Evolutionary conservation across 441 rosid species (phyloP).

Genomic region (Sinapis alba): DNA sequence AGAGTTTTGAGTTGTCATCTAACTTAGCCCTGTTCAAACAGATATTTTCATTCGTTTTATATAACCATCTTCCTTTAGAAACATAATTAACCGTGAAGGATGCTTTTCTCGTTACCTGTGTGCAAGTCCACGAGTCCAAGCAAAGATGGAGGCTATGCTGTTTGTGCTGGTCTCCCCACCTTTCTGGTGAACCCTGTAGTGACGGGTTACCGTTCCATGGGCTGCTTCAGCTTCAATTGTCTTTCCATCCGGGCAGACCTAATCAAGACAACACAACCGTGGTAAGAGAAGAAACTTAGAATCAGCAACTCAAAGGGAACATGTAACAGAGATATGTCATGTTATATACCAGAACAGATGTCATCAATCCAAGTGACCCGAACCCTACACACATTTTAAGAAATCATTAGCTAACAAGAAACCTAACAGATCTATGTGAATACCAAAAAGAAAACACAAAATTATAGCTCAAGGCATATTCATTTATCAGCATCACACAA

Average conservation of each 20-base stretch:
- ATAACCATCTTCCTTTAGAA: background rate
- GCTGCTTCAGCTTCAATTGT: slow-evolving; percentile 99
- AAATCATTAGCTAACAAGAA: slow-evolving; percentile 17
- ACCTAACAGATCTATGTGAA: background rate
- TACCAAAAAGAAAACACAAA: background rate
- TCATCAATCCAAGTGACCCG: slow-evolving; percentile 98
- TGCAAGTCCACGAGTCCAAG: slow-evolving; percentile 98
- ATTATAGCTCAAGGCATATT: background rate
- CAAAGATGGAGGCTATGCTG: slow-evolving; percentile 98
- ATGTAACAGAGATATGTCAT: background rate
- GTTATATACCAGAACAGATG: slow-evolving; percentile 79
- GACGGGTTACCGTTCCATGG: slow-evolving; percentile 96
- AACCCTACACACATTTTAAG: slow-evolving; percentile 56
- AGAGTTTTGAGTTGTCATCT: slow-evolving; percentile 71
- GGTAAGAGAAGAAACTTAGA: slow-evolving; percentile 13
- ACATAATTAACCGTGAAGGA: background rate
- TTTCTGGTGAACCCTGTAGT: slow-evolving; percentile 90
- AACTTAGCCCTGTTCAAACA: slow-evolving; percentile 69
- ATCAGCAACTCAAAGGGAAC: slow-evolving; percentile 9
- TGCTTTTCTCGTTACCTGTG: slow-evolving; percentile 59
- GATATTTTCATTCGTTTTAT: slow-evolving; percentile 2
- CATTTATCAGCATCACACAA: slow-evolving; percentile 24
- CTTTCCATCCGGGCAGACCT: slow-evolving; percentile 98
- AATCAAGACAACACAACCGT: slow-evolving; percentile 22
- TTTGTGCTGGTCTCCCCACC: slow-evolving; percentile 99